Evolutionary conservation across 345 rosid genomes (phyloP).

Genomic region (Salix koriyanagi): DNA sequence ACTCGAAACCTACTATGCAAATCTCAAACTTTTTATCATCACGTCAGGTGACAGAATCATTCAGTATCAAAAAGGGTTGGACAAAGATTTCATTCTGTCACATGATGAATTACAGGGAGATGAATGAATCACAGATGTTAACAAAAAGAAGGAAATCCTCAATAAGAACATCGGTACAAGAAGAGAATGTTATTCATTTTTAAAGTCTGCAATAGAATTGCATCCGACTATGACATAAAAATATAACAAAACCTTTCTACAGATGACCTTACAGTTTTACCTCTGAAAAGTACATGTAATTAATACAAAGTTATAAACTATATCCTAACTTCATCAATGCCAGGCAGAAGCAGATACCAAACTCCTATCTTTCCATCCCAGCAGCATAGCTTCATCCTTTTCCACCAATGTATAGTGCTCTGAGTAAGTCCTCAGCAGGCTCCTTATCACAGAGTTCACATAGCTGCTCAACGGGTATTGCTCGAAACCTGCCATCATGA

Average conservation of each 20-base stretch:
- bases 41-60: not conserved
- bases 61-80: not conserved
- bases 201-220: not conserved
- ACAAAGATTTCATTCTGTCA: not conserved
- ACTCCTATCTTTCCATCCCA: constrained; percentile 66
- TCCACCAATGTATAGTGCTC: constrained; percentile 48
- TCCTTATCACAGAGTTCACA: constrained; percentile 49
- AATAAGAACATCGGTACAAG: not conserved
- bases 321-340: constrained; percentile 28
- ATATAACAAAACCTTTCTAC: not conserved
- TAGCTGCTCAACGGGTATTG: constrained; percentile 52
- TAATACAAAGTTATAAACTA: not conserved
- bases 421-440: constrained; percentile 47
- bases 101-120: not conserved
- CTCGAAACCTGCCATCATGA: constrained; percentile 64
- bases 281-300: constrained; percentile 2
- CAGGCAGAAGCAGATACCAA: constrained; percentile 70
- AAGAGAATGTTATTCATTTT: not conserved
- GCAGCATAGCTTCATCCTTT: constrained; percentile 59
- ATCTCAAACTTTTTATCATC: no score
- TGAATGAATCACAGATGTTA: not conserved
- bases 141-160: not conserved
- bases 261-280: not conserved
- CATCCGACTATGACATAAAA: not conserved
- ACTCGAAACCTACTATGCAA: no score